Base-by-base conservation (phyloP, 306 rosid genomes). In the Mucuna pruriens region DNA sequence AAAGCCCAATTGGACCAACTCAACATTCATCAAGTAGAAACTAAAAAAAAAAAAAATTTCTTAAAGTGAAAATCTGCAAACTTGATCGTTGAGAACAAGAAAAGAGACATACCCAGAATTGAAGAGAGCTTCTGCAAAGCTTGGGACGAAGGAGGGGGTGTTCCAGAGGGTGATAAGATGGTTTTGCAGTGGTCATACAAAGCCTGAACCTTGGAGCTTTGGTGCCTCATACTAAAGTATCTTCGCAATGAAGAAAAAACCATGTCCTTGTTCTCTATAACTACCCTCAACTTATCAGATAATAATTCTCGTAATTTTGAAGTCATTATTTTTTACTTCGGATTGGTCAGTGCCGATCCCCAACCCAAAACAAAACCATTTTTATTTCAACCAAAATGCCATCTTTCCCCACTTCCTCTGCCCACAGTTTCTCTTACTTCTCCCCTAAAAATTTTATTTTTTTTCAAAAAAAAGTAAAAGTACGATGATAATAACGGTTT, bases 141-240 rank as follows among this genome's bases (percentile, higher is more conserved):
- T 36, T 84, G 90, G 23, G 96, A 78, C 12, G 92, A 71, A 20
- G 92, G 89, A 48, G 87, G 78, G 72, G 85, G 78, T 55, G 80
- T 22, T 80, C 80, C 84, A 1, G 92, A 84, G 75, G 92, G 90
- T 3, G 91, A 79, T 71, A 93, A 91, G 45, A 71, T 82, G 55
- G 38, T 77, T 57, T 81, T 90, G 82, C 99, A 95, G 80, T 91
- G 92, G 16, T 90, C 93, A 69, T 91, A 89, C 65, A 93, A 83
- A 67, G 77, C 71, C 83, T 95, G 94, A 64, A 93, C 84, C 85
- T 92, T 90, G 74, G 92, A 79, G 86, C 66, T 82, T 82, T 77
- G 77, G 76, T 25, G 74, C 78, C 36, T 64, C 95, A 95, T 91
- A 45, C 85, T 91, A 42, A 81, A 34, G 73, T 77, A 72, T 70